Percentiles rank a stretch among this genome's conserved stretches.
Conservation (phyloP, 2,329 filamentous ascomycete genomes). For the Trichoderma atroviride region DNA sequence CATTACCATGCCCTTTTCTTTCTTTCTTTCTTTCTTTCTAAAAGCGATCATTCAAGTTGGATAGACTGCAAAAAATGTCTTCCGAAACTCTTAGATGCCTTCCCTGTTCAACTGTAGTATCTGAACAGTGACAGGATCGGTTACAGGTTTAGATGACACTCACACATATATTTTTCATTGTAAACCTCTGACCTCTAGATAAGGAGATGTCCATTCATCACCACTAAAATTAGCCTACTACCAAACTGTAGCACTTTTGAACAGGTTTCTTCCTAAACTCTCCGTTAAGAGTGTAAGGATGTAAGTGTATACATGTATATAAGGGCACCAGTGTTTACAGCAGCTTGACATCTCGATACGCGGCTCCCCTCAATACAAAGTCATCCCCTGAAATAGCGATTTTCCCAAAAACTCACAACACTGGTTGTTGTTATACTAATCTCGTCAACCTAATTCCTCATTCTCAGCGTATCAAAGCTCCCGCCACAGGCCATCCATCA, state of each 20-base stretch:
- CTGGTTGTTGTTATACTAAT: not conserved
- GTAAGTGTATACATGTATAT: not conserved
- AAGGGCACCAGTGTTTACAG: not conserved
- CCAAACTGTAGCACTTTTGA: not conserved
- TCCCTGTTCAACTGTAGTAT: not conserved
- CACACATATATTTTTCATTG: not conserved
- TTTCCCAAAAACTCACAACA: no score
- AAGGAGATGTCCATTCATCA: not conserved
- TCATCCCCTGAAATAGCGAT: not conserved
- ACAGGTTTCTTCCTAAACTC: not conserved
- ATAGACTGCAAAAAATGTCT: not conserved
- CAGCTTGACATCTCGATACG: not conserved
- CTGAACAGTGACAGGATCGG: not conserved
- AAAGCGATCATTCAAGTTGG: not conserved
- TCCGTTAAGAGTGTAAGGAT: no score
- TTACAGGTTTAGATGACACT: not conserved
- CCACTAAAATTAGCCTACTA: not conserved
- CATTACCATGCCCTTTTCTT: no score
- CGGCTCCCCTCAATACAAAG: not conserved
- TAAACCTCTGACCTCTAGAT: no score
- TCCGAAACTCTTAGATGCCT: not conserved
- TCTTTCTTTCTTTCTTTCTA: no score
- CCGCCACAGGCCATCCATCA: not conserved
- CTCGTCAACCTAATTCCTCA: not conserved
- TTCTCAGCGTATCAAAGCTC: not conserved